Evolutionary conservation across 192 early-diverging fungal species (phyloP).

Genomic region (Backusella westeae): DNA sequence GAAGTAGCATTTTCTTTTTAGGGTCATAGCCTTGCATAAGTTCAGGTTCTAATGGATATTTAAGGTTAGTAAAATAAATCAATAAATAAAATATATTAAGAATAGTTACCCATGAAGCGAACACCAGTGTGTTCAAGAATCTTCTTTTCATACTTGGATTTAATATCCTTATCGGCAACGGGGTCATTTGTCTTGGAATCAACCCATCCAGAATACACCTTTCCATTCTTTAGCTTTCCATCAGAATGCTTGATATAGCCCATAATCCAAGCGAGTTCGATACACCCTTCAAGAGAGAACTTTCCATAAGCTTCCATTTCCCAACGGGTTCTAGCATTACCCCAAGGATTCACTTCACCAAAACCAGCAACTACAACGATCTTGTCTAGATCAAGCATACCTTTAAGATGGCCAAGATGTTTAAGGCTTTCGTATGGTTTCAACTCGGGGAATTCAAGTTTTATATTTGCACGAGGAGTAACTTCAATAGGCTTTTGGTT

Average conservation of each 20-base stretch:
- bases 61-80: not conserved
- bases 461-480: conserved; percentile 85
- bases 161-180: conserved; percentile 82
- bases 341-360: conserved; percentile 89
- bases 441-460: conserved; percentile 76
- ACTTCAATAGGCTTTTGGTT: conserved; percentile 57
- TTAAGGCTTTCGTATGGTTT: conserved; percentile 58
- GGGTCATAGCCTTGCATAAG: conserved; percentile 86
- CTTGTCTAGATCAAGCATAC: conserved; percentile 88
- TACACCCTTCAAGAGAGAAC: conserved; percentile 87
- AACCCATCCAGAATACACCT: conserved; percentile 88
- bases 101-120: conserved; percentile 67
- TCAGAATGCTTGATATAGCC: conserved; percentile 87
- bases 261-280: conserved; percentile 99
- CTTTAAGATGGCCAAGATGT: conserved; percentile 61
- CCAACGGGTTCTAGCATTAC: conserved; percentile 91
- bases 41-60: conserved; percentile 50
- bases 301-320: conserved; percentile 91
- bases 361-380: conserved; percentile 93
- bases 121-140: conserved; percentile 92
- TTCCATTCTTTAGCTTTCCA: conserved; percentile 74
- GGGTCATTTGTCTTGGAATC: conserved; percentile 84
- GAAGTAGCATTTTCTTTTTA: conserved; percentile 77
- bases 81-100: not conserved
- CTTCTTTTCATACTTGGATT: conserved; percentile 85